phyloP scores from a whole-genome alignment of 2,329 filamentous ascomycete genomes.

The Calonectria hongkongensis region DNA sequence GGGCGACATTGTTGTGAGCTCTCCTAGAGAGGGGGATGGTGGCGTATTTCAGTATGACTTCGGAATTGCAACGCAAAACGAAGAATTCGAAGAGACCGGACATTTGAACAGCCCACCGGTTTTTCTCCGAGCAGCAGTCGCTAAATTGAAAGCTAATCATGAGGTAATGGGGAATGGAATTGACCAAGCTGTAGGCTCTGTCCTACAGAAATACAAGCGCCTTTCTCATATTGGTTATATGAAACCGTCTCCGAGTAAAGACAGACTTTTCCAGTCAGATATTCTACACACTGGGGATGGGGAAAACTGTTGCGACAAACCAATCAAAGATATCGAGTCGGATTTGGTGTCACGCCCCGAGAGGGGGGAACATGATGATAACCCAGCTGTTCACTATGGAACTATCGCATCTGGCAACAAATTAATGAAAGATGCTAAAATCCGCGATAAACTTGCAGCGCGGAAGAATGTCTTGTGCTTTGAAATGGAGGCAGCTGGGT shows the following conservation, averaged over 20 bases:
- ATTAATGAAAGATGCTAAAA: conserved; percentile 16
- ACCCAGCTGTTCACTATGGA: conserved; percentile 14
- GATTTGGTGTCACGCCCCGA: background rate
- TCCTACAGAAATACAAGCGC: background rate
- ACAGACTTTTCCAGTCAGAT: background rate
- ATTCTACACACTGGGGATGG: background rate
- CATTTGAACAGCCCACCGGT: background rate
- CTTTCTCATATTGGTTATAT: background rate
- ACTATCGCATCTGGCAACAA: conserved; percentile 18
- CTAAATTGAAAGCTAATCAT: background rate
- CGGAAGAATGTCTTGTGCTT: background rate
- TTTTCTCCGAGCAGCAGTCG: background rate
- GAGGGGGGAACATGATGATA: background rate
- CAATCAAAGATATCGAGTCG: background rate
- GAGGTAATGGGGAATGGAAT: background rate
- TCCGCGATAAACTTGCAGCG: conserved; percentile 8
- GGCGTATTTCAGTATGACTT: conserved; percentile 12
- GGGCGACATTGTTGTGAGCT: conserved; percentile 9
- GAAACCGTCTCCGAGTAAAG: background rate
- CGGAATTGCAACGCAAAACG: background rate
- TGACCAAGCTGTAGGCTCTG: background rate
- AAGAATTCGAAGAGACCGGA: background rate
- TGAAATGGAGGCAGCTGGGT: too few species aligned
- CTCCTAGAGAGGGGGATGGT: background rate
- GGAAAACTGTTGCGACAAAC: background rate